Evolutionary conservation across 106 monocot genomes (phyloP).

Genomic region (Apostasia shenzhenica): DNA sequence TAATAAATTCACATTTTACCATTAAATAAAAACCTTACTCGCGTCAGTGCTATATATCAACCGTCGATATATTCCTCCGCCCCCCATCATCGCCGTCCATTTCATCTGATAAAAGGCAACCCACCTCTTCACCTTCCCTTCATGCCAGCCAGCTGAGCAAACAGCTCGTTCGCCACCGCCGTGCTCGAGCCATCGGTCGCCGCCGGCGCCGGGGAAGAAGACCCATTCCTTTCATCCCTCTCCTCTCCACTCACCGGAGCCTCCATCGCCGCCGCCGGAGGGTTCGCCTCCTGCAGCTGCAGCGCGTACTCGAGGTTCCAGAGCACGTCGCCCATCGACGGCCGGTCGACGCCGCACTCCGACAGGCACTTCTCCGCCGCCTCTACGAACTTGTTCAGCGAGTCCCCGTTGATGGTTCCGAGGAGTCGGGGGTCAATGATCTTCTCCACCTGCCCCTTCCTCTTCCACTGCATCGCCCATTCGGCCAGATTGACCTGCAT

Average conservation of each 20-base stretch:
- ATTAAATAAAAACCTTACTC: too few species aligned
- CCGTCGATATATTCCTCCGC: too few species aligned
- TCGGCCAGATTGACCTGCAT: constrained; percentile 16
- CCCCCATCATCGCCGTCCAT: too few species aligned
- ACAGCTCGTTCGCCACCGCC: constrained; percentile 23
- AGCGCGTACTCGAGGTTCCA: constrained; percentile 25
- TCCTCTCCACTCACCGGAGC: neutral
- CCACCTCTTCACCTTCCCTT: constrained; percentile 21
- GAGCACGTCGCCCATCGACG: constrained; percentile 29
- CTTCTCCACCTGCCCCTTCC: constrained; percentile 24
- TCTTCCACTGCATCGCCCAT: constrained; percentile 23
- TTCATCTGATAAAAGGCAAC: neutral
- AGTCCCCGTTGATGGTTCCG: constrained; percentile 20
- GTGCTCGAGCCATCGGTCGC: constrained; percentile 22
- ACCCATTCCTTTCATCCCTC: neutral
- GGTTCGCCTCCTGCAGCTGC: constrained; percentile 25
- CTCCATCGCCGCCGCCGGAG: neutral
- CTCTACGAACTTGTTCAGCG: constrained; percentile 24
- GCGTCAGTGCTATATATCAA: too few species aligned
- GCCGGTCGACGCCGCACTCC: constrained; percentile 24
- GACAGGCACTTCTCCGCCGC: constrained; percentile 30
- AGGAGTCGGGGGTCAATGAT: constrained; percentile 19
- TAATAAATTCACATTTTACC: too few species aligned
- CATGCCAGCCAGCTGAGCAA: constrained; percentile 29
- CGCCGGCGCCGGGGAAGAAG: neutral